Base-by-base conservation (phyloP, 768 basidiomycete genomes). In the Mycena crocata region DNA sequence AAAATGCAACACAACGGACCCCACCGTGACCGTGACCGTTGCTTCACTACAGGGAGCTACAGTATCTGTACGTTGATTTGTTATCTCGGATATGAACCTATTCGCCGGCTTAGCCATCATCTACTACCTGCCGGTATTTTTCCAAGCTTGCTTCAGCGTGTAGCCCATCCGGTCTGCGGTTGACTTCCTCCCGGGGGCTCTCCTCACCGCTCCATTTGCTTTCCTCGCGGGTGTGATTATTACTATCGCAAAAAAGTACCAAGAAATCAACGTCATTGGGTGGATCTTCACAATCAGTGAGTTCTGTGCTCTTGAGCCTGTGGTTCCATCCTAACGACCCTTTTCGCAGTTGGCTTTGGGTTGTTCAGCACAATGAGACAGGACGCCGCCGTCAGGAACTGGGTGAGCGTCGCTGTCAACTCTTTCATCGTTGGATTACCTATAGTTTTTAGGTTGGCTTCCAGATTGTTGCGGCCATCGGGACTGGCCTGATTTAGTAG, bases 301-400 rank as follows among this genome's bases (percentile, higher is more conserved):
- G n/a, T n/a, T n/a, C n/a, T n/a, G n/a, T n/a, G n/a, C n/a, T n/a
- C n/a, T n/a, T n/a, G n/a, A n/a, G n/a, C n/a, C n/a, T n/a, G n/a
- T n/a, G n/a, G n/a, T n/a, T n/a, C n/a, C n/a, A n/a, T n/a, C n/a
- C n/a, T n/a, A n/a, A n/a, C n/a, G n/a, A n/a, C n/a, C n/a, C n/a
- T n/a, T n/a, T n/a, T n/a, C n/a, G n/a, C n/a, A n/a, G 62, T 85
- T 28, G 85, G 83, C 0, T 66, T 79, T 23, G 85, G 81, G 0
- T 62, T 82, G 0, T 45, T 81, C 19, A 74, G 66, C 34, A 70
- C 75, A 15, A 42, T 78, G 5, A 66, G 72, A 12, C 67, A 62
- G 10, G 70, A 76, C 59, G 65, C 57, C 21, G 6, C 70, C 13
- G 49, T 48, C 0, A 70, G 65, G 2, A 34, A 68, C 23, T 75